A percentile compares a stretch with the other conserved stretches of the same genome.
These are phyloP conservation scores for Aegle marmelos DNA, from an alignment of 345 rosid species.

Conservation along the genomic window DNA sequence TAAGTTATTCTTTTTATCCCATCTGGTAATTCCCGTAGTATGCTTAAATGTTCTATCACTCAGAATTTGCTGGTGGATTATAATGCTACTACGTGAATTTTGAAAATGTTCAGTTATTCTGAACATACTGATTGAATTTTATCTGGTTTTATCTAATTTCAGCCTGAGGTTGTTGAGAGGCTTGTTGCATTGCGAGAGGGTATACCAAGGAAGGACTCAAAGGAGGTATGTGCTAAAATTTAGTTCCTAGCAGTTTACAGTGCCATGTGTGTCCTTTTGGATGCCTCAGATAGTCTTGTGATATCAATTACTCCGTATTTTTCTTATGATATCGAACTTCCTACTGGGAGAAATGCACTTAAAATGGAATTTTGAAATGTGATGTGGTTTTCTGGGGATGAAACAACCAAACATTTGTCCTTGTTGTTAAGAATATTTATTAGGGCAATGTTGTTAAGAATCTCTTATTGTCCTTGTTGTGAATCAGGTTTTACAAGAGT, in stretches of 20 bases:
- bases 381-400: background rate
- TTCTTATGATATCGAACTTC: background rate
- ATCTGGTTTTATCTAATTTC: slow-evolving; percentile 18
- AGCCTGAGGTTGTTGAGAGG: slow-evolving; percentile 98
- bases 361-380: background rate
- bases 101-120: slow-evolving; percentile 2
- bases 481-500: slow-evolving; percentile 89
- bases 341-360: background rate
- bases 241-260: background rate
- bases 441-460: background rate
- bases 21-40: background rate
- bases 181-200: slow-evolving; percentile 95
- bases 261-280: background rate
- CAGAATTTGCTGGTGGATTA: background rate
- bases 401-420: background rate
- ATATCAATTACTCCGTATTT: background rate
- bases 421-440: too few species aligned
- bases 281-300: background rate
- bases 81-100: background rate
- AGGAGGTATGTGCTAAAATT: slow-evolving; percentile 60
- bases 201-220: slow-evolving; percentile 93
- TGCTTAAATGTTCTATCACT: background rate
- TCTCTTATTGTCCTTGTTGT: background rate
- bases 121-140: background rate
- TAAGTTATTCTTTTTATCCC: background rate